Evolutionary conservation across 106 monocot species (phyloP), one percentile per base, ranked within the genome.

Genomic region (Dendrobium officinale): DNA sequence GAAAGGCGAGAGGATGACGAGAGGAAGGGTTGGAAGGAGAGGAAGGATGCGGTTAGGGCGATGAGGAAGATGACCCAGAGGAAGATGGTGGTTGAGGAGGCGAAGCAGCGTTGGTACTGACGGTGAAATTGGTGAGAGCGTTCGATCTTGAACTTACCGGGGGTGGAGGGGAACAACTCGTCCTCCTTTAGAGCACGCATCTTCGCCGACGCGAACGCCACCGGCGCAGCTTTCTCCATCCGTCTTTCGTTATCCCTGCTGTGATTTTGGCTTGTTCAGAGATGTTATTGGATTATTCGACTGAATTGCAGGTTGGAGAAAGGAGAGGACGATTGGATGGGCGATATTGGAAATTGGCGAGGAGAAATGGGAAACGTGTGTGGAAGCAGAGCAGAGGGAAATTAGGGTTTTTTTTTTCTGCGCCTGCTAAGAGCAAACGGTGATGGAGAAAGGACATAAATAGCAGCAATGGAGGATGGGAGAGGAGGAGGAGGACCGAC

Each of bases 71-170:
- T 64, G 31, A 79, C 82, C 87, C 87, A 87, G 9, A 87, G 70
- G 70, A 87, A 81, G 81, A 87, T 84, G 47, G 81, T 87, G 76
- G 54, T 20, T 20, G 87, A 84, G 43, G 84, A 87, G 42, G 87
- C 77, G 87, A 87, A 87, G 87, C 84, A 87, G 19, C 87, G 87
- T 66, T 81, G 59, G 55, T 84, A 82, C 77, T 84, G 87, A 6
- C 87, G 84, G 55, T 64, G 77, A 24, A 86, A 70, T 8, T 79
- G 22, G 77, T 81, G 87, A 72, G 72, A 58, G 37, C 86, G 66
- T 18, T 86, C 86, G 72, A 86, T 80, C 80, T 86, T 86, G 72
- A 86, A 80, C 78, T 86, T 86, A 56, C 86, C 86, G 37, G 86
- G 86, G 18, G 86, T 86, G 22, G 86, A 86, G 4, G 86, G 86